phyloP scores from a whole-genome alignment of 2,329 filamentous ascomycete species.

The Trichoderma cornu-damae region DNA sequence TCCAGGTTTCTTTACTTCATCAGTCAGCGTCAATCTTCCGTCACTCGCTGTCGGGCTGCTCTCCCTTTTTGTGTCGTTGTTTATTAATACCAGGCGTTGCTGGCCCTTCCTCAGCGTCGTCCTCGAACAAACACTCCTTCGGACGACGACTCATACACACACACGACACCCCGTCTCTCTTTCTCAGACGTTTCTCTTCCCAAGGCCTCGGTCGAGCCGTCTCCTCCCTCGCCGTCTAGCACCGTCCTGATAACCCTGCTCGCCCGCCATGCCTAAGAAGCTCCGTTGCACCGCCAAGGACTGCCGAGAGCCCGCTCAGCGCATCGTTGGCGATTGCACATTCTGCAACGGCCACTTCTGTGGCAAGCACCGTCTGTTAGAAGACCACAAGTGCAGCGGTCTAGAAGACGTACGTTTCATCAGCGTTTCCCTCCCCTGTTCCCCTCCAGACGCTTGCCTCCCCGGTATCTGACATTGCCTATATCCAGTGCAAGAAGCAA shows the following conservation, averaged over 20 bases:
- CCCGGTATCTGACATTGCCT: neutral
- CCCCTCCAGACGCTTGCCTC: neutral
- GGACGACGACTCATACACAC: neutral
- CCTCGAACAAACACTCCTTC: neutral
- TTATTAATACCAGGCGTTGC: slow-evolving; percentile 3
- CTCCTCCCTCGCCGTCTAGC: neutral
- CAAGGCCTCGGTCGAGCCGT: neutral
- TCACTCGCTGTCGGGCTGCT: slow-evolving; percentile 1
- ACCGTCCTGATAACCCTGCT: neutral
- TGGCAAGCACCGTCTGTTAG: slow-evolving; percentile 86
- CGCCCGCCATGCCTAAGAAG: slow-evolving; percentile 61
- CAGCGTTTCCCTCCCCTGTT: slow-evolving; percentile 20
- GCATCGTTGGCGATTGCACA: slow-evolving; percentile 91
- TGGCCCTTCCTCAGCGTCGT: neutral
- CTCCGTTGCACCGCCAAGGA: slow-evolving; percentile 83
- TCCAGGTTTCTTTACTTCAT: slow-evolving; percentile 1
- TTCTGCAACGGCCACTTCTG: slow-evolving; percentile 95
- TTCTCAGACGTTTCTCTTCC: neutral
- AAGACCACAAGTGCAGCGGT: slow-evolving; percentile 88
- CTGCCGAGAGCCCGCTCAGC: slow-evolving; percentile 81
- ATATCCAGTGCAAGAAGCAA: slow-evolving; percentile 80
- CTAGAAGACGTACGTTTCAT: slow-evolving; percentile 69
- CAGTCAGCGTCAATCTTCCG: neutral
- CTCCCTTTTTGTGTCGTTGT: neutral
- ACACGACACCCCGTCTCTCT: neutral